Evolutionary conservation across 371 early-diverging fungal genomes (phyloP).

Genomic region (Nematocida ironsii): DNA sequence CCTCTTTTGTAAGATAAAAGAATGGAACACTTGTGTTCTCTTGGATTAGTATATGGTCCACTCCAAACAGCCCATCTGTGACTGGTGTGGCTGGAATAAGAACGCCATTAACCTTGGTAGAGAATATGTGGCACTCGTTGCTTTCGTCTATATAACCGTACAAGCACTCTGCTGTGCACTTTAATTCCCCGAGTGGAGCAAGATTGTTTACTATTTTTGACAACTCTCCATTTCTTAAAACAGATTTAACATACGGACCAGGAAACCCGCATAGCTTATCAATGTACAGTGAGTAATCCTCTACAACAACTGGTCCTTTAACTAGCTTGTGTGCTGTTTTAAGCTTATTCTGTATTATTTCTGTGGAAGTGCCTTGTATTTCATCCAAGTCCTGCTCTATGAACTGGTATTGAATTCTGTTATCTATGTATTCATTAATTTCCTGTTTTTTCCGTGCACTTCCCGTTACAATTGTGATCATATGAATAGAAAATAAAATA

Average conservation of each 20-base stretch:
- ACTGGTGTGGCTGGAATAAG: constrained; percentile 18
- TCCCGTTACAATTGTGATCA: constrained; percentile 51
- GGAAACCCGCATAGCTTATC: constrained; percentile 44
- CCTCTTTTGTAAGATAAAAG: constrained; percentile 10
- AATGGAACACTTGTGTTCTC: constrained; percentile 17
- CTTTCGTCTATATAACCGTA: constrained; percentile 36
- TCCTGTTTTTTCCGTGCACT: constrained; percentile 40
- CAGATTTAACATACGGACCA: constrained; percentile 53
- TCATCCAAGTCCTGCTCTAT: constrained; percentile 28
- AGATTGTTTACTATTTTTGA: constrained; percentile 37
- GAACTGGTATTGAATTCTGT: constrained; percentile 16
- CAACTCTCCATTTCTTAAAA: constrained; percentile 10
- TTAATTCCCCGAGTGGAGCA: constrained; percentile 4
- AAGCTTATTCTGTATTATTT: constrained; percentile 26
- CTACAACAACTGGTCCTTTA: constrained; percentile 44
- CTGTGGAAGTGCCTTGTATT: constrained; percentile 38
- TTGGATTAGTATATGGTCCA: constrained; percentile 15
- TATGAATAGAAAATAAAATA: constrained; percentile 3
- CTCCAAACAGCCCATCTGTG: constrained; percentile 1
- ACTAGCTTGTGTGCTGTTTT: constrained; percentile 29
- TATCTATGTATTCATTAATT: constrained; percentile 33
- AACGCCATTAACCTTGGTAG: background rate
- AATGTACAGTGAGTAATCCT: constrained; percentile 57
- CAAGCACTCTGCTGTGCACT: constrained; percentile 36
- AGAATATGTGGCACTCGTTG: constrained; percentile 4